Percentiles rank a stretch among this genome's conserved stretches.
These are phyloP conservation scores for Globomyces sp. DNA, from an alignment of 371 early-diverging fungal species.

Conservation along the genomic window DNA sequence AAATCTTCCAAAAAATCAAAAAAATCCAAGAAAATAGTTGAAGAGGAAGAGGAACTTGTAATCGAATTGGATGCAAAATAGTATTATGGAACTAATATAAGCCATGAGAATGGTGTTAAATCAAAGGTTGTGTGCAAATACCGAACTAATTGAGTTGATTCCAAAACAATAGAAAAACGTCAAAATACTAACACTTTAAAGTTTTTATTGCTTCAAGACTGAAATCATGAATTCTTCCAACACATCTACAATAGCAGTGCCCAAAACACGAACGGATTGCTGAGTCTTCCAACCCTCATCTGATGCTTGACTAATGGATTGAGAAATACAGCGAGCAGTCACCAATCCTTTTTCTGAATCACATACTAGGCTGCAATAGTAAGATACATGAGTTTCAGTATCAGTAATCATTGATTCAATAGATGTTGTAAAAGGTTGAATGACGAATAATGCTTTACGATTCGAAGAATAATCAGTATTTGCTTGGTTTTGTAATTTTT, in stretches of 20 bases:
- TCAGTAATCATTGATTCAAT: conserved; percentile 11
- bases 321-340: background rate
- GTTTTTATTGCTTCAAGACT: too few species aligned
- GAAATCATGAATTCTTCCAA: conserved; percentile 4
- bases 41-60: conserved; percentile 11
- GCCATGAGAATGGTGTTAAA: too few species aligned
- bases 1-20: conserved; percentile 15
- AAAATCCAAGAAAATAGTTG: conserved; percentile 15
- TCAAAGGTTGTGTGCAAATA: too few species aligned
- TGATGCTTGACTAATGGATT: background rate
- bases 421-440: background rate
- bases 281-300: background rate
- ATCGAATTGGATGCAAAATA: background rate
- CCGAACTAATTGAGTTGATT: too few species aligned
- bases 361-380: conserved; percentile 6
- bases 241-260: background rate
- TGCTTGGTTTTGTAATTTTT: background rate
- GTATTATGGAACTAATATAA: too few species aligned
- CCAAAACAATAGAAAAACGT: too few species aligned
- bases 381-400: conserved; percentile 1
- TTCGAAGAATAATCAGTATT: background rate
- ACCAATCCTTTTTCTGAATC: background rate
- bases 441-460: background rate
- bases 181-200: too few species aligned
- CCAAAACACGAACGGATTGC: conserved; percentile 2